Evolutionary conservation across 108 stramenopile species (phyloP).

Genomic region (Nitzschia sp.): DNA sequence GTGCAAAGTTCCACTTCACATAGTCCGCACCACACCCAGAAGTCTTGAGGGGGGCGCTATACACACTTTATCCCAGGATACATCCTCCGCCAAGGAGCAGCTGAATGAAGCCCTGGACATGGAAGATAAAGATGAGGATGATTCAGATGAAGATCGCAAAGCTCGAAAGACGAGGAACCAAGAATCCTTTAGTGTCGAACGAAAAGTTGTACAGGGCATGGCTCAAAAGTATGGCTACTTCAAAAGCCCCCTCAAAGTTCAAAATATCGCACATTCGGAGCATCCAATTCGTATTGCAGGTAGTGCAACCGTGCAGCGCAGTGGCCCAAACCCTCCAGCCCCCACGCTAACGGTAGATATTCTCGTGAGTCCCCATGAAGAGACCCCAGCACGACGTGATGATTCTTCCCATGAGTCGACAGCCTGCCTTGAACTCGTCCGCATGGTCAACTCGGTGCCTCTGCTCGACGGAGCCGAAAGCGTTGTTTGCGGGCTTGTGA

Average conservation of each 20-base stretch:
- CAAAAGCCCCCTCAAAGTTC: constrained; percentile 23
- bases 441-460: constrained; percentile 86
- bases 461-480: constrained; percentile 82
- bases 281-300: constrained; percentile 49
- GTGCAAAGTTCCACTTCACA: constrained; percentile 46
- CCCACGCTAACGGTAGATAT: constrained; percentile 63
- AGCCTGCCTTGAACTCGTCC: constrained; percentile 61
- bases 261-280: constrained; percentile 66
- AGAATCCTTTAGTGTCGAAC: neutral
- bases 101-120: neutral
- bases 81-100: neutral
- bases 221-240: constrained; percentile 11
- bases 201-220: neutral
- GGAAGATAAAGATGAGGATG: neutral
- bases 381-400: neutral
- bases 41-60: neutral
- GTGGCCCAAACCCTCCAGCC: constrained; percentile 36
- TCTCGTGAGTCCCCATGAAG: constrained; percentile 51
- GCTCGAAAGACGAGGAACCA: neutral
- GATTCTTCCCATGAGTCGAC: neutral
- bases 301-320: neutral
- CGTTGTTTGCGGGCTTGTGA: constrained; percentile 72
- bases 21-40: neutral
- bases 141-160: neutral
- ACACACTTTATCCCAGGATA: neutral